Conservation (phyloP, 2,329 filamentous ascomycete genomes). For the Fusarium sp. region DNA sequence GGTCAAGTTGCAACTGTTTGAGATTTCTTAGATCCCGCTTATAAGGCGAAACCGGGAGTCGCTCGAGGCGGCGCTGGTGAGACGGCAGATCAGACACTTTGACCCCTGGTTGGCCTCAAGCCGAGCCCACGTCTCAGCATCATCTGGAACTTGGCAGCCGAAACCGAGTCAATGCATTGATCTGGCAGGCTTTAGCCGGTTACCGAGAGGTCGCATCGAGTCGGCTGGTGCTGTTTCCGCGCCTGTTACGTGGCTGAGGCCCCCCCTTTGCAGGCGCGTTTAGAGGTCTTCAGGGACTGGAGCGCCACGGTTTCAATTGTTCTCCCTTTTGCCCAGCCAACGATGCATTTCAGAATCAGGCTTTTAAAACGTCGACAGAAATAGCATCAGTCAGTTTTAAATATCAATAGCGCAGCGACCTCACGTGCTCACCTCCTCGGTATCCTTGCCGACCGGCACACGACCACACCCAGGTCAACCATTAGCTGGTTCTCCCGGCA, state of each 20-base stretch:
- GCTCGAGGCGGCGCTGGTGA: constrained; percentile 36
- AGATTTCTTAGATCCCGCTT: not conserved
- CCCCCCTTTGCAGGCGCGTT: not conserved
- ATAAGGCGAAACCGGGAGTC: constrained; percentile 40
- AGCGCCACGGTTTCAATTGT: constrained; percentile 19
- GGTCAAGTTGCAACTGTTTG: not conserved
- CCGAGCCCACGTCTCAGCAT: not conserved
- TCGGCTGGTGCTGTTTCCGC: constrained; percentile 25
- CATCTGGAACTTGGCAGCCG: not conserved
- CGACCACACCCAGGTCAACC: no score
- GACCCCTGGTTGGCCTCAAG: not conserved
- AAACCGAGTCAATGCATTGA: not conserved
- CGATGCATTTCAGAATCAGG: not conserved
- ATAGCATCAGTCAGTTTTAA: not conserved
- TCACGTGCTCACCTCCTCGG: not conserved
- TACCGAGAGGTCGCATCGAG: constrained; percentile 10
- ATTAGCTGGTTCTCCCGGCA: not conserved
- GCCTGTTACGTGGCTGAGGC: not conserved
- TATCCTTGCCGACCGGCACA: not conserved
- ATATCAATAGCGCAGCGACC: not conserved
- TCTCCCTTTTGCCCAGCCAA: not conserved
- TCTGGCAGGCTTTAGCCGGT: not conserved
- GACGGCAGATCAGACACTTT: constrained; percentile 39
- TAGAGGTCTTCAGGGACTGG: not conserved
- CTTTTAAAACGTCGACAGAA: not conserved